phyloP scores from a whole-genome alignment of 768 basidiomycete species.

The Mycena chlorophos region DNA sequence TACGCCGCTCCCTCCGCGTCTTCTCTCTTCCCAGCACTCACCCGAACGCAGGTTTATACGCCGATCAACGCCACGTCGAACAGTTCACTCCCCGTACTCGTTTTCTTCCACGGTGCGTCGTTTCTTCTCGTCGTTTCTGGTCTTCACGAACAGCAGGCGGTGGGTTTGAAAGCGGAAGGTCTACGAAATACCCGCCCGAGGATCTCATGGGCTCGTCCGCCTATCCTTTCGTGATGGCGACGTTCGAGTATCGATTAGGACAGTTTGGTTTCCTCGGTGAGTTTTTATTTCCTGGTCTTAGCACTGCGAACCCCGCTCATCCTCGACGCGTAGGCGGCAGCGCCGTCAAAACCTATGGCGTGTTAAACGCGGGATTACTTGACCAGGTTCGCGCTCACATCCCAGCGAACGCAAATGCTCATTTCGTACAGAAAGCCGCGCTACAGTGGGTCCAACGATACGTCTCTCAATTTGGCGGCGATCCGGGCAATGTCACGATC shows the following conservation, averaged over 20 bases:
- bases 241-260: constrained; percentile 44
- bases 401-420: background rate
- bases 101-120: constrained; percentile 43
- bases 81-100: constrained; percentile 32
- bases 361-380: constrained; percentile 40
- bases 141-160: constrained; percentile 32
- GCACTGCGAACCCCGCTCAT: background rate
- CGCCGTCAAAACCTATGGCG: constrained; percentile 31
- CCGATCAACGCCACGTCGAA: constrained; percentile 14
- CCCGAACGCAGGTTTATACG: constrained; percentile 25
- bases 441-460: constrained; percentile 42
- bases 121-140: background rate
- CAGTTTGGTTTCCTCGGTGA: constrained; percentile 43
- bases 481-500: constrained; percentile 40
- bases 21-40: background rate
- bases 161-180: constrained; percentile 41
- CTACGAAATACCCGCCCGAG: constrained; percentile 34
- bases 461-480: constrained; percentile 39
- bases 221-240: constrained; percentile 39
- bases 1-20: constrained; percentile 9
- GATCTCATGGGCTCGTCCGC: constrained; percentile 32
- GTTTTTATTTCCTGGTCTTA: constrained; percentile 1
- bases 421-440: constrained; percentile 30
- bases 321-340: constrained; percentile 31
- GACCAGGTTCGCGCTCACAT: constrained; percentile 18